Base-by-base conservation (phyloP, 176 grass and related monocot genomes). In the Coix lacrymajobi region DNA sequence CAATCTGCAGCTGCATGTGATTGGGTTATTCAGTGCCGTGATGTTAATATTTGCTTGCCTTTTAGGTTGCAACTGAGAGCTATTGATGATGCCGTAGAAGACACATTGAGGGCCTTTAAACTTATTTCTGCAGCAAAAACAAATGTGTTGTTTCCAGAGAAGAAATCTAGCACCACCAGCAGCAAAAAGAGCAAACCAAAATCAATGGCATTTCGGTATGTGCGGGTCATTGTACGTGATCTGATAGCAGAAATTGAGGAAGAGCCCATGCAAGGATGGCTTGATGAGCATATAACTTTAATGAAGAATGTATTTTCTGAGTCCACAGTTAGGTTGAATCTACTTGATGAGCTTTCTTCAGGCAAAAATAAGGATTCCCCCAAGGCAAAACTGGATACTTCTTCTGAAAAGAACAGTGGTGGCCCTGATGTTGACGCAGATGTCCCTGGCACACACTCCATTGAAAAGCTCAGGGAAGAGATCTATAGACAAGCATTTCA, bases 61-160 rank as follows among this genome's bases (percentile, higher is more conserved):
- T 98, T 95, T 86, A 89, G 96, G 79, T 87, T 98, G 82, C 92
- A 98, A 77, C 88, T 98, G 63, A 87, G 96, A 80, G 96, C 96
- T 77, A 93, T 98, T 82, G 96, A 98, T 85, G 96, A 98, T 91
- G 90, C 96, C 13, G 92, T 98, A 66, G 96, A 98, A 82, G 96
- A 98, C 77, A 95, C 89, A 66, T 76, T 98, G 78, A 79, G 96
- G 24, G 85, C 81, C 29, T 30, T 98, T 38, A 91, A 93, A 85
- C 90, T 98, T 73, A 89, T 98, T 85, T 71, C 66, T 85, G 91
- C 87, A 65, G 96, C 96, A 76, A 98, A 98, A 88, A 79, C 88
- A 58, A 79, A 88, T 37, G 24, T 91, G 8, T 71, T 95, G 82
- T 93, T 91, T 86, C 90, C 92, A 57, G 92, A 91, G 87, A 98